Evolutionary conservation across 768 basidiomycete species (phyloP), one percentile per base, ranked within the genome.

Genomic region (Suillus subluteus): DNA sequence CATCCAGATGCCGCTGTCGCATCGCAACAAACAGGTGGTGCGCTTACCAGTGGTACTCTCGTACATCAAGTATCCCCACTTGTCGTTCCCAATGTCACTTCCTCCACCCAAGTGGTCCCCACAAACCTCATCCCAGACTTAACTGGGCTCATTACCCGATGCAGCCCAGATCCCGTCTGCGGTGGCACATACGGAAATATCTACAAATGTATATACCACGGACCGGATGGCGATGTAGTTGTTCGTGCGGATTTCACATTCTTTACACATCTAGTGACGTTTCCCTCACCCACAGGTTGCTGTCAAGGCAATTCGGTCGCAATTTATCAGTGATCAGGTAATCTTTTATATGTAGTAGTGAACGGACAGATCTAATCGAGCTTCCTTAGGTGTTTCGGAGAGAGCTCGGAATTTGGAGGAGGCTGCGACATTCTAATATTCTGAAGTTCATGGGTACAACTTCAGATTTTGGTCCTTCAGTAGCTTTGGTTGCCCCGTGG

Each of bases 401-500:
- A 21, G 73, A 72, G 61, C 65, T 74, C 15, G 62, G 64, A 21
- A 71, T 72, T 21, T 74, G 73, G 73, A 66, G 61, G 55, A 21
- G 61, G 44, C 62, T 73, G 18, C 23, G 52, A 6, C 71, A 74
- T 64, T 56, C 50, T 23, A 73, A 72, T 62, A 66, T 74, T 30
- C 40, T 73, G 12, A 67, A 67, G 7, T 67, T 72, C 38, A 63
- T 62, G 26, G 70, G 73, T 9, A 56, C 66, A 6, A 58, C 69
- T 23, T 66, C 62, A 16, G 72, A 70, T 46, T 73, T 68, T 63
- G 73, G 73, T 23, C 71, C 68, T 7, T 71, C 65, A 38, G 46
- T 63, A 26, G 72, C 73, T 8, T 69, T 72, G 69, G 67, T 74
- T 26, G 70, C 65, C 30, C 71, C 71, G 8, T 69, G 71, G 69